Evolutionary conservation across 805 yeast genomes (phyloP).

Genomic region (Millerago galiae): DNA sequence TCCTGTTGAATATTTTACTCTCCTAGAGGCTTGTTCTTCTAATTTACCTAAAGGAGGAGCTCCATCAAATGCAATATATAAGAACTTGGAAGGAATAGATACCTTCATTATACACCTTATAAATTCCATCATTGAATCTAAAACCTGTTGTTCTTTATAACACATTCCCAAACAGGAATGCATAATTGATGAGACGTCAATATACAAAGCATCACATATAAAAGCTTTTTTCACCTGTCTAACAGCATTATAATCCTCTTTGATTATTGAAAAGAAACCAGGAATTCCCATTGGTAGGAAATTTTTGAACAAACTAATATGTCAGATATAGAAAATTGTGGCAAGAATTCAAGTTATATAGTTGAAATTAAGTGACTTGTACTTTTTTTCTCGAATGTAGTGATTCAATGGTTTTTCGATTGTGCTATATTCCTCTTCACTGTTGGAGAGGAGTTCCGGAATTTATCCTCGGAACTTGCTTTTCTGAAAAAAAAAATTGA

Average conservation of each 20-base stretch:
- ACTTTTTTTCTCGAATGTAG: too few species aligned
- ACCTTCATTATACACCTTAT: constrained; percentile 16
- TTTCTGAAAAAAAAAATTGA: not conserved
- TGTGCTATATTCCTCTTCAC: too few species aligned
- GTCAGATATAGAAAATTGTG: too few species aligned
- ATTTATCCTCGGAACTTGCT: not conserved
- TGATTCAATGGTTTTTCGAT: too few species aligned
- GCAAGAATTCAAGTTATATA: too few species aligned
- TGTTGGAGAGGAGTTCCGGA: too few species aligned
- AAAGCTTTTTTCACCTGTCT: not conserved
- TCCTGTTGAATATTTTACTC: constrained; percentile 78
- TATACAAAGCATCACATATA: constrained; percentile 82
- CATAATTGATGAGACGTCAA: constrained; percentile 91
- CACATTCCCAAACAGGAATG: constrained; percentile 77
- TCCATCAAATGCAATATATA: constrained; percentile 95
- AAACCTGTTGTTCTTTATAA: constrained; percentile 64
- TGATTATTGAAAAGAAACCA: constrained; percentile 11
- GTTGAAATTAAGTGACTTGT: too few species aligned
- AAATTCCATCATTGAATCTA: constrained; percentile 39
- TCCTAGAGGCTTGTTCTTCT: constrained; percentile 90
- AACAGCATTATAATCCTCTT: not conserved
- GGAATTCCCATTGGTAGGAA: constrained; percentile 24
- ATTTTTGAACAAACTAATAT: too few species aligned
- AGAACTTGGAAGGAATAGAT: constrained; percentile 62
- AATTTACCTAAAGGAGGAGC: constrained; percentile 96